Conservation (phyloP, 208 protist genomes). For the Lotmaria passim region DNA sequence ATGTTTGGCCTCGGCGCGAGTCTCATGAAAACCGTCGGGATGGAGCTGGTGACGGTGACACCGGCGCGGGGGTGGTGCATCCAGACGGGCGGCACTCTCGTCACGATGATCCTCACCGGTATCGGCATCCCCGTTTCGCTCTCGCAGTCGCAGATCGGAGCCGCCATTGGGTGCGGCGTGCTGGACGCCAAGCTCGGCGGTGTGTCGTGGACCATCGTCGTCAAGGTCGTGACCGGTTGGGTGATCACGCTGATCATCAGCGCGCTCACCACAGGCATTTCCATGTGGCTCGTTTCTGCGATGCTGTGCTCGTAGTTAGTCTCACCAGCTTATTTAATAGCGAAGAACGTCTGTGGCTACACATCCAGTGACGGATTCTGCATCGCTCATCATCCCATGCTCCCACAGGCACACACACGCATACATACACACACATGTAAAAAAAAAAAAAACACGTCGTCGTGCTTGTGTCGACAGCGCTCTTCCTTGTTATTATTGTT, state of each 20-base stretch:
- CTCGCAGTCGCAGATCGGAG: conserved; percentile 80
- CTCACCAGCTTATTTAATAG: background rate
- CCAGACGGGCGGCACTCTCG: conserved; percentile 73
- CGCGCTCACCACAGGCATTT: conserved; percentile 58
- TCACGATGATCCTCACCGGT: conserved; percentile 86
- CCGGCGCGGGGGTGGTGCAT: conserved; percentile 87
- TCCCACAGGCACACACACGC: no score
- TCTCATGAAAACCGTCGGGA: conserved; percentile 85
- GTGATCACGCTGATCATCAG: conserved; percentile 78
- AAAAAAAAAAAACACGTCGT: no score
- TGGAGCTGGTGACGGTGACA: conserved; percentile 86
- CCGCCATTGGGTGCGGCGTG: conserved; percentile 81
- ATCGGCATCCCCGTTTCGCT: conserved; percentile 84
- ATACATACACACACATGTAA: no score
- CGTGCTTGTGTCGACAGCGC: no score
- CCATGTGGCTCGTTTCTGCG: conserved; percentile 48
- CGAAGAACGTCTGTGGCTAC: no score
- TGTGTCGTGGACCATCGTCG: conserved; percentile 73
- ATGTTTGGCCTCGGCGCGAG: conserved; percentile 77
- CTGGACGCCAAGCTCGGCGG: conserved; percentile 62
- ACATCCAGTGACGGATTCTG: no score
- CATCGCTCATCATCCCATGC: no score
- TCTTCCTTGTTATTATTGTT: background rate
- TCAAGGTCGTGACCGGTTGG: conserved; percentile 79
- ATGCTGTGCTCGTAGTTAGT: conserved; percentile 40